These are phyloP conservation scores for Ceratobasidium sp. DNA, from an alignment of 1,284 basidiomycete genomes.

Conservation along the genomic window DNA sequence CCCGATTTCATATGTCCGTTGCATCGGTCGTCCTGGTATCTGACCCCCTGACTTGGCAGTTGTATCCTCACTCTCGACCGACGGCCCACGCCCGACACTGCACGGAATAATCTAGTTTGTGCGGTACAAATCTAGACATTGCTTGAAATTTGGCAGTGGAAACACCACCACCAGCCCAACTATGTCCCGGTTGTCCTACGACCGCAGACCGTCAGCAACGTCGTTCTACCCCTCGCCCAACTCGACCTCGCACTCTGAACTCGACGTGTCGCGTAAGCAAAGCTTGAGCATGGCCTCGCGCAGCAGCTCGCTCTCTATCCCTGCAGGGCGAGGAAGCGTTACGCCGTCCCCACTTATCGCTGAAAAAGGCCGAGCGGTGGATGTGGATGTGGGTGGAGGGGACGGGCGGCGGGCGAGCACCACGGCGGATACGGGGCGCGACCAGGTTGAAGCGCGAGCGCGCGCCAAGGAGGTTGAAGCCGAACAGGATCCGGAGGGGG, in stretches of 20 bases:
- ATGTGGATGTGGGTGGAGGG: background rate
- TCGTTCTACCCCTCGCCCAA: slow-evolving; percentile 28
- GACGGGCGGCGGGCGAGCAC: slow-evolving; percentile 16
- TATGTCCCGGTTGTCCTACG: background rate
- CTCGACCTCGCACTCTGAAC: background rate
- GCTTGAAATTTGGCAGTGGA: background rate
- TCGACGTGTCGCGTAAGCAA: slow-evolving; percentile 23
- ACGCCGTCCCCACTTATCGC: background rate
- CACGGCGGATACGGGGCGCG: slow-evolving; percentile 24
- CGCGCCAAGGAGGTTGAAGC: slow-evolving; percentile 23
- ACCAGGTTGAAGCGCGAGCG: slow-evolving; percentile 11
- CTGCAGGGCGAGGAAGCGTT: background rate
- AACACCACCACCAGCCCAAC: background rate
- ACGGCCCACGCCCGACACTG: background rate
- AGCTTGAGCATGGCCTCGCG: slow-evolving; percentile 11
- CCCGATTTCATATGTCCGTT: background rate
- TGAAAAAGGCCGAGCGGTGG: slow-evolving; percentile 9
- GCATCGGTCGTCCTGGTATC: background rate
- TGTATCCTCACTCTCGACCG: background rate
- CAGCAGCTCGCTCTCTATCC: slow-evolving; percentile 7
- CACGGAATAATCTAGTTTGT: background rate
- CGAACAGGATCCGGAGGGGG: slow-evolving; percentile 9
- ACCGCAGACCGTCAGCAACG: slow-evolving; percentile 1
- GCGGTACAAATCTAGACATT: background rate
- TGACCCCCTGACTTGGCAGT: background rate